Percentiles rank a stretch among this genome's conserved stretches.
phyloP scores from a whole-genome alignment of 2,329 filamentous ascomycete genomes.

The Fusarium solani-melongenae region DNA sequence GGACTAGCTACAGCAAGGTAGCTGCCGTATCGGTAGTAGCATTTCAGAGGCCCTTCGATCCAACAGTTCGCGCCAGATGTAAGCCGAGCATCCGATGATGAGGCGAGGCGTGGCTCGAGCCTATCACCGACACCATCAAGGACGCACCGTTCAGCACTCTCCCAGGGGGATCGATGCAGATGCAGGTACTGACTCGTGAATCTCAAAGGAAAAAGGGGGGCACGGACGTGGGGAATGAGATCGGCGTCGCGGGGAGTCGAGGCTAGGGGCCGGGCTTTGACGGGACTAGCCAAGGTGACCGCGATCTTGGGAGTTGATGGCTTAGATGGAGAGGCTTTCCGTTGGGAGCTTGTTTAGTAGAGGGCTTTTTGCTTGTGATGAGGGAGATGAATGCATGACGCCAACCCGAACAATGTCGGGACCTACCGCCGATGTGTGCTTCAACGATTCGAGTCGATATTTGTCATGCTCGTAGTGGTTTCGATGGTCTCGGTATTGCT shows the following conservation, averaged over 20 bases:
- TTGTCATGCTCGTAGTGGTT: neutral
- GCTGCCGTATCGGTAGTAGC: neutral
- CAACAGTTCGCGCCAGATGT: neutral
- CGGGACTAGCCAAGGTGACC: neutral
- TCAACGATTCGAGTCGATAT: neutral
- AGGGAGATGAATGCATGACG: neutral
- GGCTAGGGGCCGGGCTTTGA: slow-evolving; percentile 5
- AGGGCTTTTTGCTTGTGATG: slow-evolving; percentile 1
- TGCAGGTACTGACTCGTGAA: slow-evolving; percentile 15
- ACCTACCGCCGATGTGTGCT: neutral
- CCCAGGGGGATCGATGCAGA: slow-evolving; percentile 3
- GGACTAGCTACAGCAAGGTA: neutral
- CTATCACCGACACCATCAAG: neutral
- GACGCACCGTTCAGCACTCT: neutral
- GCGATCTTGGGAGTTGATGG: neutral
- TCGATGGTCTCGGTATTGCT: neutral
- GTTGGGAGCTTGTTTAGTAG: neutral
- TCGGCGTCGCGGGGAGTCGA: slow-evolving; percentile 5
- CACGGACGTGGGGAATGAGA: slow-evolving; percentile 12
- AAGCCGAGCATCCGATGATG: slow-evolving; percentile 2
- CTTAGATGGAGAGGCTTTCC: slow-evolving; percentile 1
- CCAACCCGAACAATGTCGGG: neutral
- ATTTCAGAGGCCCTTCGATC: neutral
- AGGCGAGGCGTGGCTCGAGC: neutral
- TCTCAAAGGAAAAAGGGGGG: neutral